Conservation (phyloP, 2,329 filamentous ascomycete genomes). For the Exophiala xenobiotica region DNA sequence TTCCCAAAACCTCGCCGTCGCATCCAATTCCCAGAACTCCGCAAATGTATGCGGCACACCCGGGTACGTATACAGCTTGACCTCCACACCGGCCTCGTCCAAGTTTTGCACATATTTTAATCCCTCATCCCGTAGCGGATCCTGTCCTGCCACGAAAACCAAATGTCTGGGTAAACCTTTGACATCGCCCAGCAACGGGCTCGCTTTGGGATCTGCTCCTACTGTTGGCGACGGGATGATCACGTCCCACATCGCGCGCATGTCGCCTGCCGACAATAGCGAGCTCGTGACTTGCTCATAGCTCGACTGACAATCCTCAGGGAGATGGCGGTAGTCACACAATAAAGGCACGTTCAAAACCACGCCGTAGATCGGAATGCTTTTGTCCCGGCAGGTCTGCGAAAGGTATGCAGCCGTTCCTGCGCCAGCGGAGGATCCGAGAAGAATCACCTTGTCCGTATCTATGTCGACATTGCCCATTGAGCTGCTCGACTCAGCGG, state of each 20-base stretch:
- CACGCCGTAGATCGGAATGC: constrained; percentile 6
- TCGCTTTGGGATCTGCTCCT: constrained; percentile 2
- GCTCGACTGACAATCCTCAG: not conserved
- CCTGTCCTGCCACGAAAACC: constrained; percentile 51
- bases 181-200: constrained; percentile 9
- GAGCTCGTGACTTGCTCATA: not conserved
- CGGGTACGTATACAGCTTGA: constrained; percentile 44
- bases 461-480: not conserved
- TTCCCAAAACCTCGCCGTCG: not conserved
- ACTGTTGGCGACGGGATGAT: constrained; percentile 1
- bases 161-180: constrained; percentile 46
- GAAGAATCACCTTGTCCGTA: constrained; percentile 46
- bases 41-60: constrained; percentile 42
- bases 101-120: constrained; percentile 53
- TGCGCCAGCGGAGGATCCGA: constrained; percentile 49
- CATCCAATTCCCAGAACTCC: constrained; percentile 9
- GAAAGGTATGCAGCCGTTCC: constrained; percentile 40
- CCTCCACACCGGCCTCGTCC: constrained; percentile 42
- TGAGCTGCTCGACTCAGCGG: too few species aligned
- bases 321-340: constrained; percentile 12
- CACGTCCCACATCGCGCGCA: constrained; percentile 13
- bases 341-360: constrained; percentile 9
- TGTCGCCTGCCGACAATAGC: constrained; percentile 1
- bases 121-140: constrained; percentile 54
- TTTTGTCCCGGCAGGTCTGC: constrained; percentile 29